Percentiles rank a stretch among this genome's conserved stretches.
Conservation (phyloP, 345 rosid genomes). For the Psidium friedrichsthalianum region DNA sequence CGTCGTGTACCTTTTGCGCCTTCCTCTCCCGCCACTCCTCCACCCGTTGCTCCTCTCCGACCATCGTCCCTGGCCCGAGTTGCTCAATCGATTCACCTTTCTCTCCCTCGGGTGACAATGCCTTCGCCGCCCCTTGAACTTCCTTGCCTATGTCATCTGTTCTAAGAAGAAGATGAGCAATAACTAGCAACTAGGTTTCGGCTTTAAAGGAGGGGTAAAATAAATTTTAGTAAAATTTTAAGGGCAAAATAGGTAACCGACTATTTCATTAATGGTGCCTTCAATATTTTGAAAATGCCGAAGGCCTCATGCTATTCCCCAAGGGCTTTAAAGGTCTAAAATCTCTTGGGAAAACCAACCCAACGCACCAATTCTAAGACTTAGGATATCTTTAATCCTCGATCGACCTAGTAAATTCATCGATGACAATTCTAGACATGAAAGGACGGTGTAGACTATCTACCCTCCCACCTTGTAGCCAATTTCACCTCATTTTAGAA, state of each 20-base stretch:
- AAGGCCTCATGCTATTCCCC: too few species aligned
- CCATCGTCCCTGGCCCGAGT: slow-evolving; percentile 10
- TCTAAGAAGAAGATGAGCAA: too few species aligned
- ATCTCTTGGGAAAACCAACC: too few species aligned
- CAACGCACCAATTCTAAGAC: not conserved
- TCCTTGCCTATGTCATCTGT: too few species aligned
- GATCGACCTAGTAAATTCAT: not conserved
- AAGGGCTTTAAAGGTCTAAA: too few species aligned
- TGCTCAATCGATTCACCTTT: slow-evolving; percentile 4
- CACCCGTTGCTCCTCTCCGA: slow-evolving; percentile 5
- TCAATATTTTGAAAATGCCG: too few species aligned
- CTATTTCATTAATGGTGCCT: too few species aligned
- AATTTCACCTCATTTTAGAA: not conserved
- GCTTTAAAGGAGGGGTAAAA: too few species aligned
- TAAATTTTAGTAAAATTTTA: too few species aligned
- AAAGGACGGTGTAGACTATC: not conserved
- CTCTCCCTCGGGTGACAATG: not conserved
- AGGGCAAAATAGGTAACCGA: too few species aligned
- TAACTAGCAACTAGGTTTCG: too few species aligned
- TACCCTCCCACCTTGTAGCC: not conserved
- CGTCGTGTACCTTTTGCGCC: slow-evolving; percentile 4
- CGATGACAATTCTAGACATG: not conserved
- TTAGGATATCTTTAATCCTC: not conserved
- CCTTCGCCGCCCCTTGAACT: too few species aligned
- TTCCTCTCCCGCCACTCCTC: slow-evolving; percentile 7